Evolutionary conservation across 352 stramenopile species (phyloP), one percentile per base, ranked within the genome.

Genomic region (Globisporangium iwayamae): DNA sequence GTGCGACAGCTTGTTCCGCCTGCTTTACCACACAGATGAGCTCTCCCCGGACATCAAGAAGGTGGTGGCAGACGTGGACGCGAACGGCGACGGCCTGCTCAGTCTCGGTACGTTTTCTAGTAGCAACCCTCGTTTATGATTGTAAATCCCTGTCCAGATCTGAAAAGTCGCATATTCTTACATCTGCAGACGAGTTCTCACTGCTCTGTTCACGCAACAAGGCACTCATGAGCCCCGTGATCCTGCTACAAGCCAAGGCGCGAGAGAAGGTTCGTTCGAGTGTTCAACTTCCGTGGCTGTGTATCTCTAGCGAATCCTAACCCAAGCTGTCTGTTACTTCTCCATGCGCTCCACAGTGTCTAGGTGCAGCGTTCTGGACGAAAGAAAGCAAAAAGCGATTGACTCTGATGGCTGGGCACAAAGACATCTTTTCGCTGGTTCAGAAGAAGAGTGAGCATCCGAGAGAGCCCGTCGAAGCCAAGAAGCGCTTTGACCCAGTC

Each of bases 1-100:
- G 36, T 83, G 75, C 46, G 70, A 85, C 18, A 85, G 78, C 48
- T 64, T 87, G 6, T 81, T 83, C 50, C 76, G 76, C 10, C 62
- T 87, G 48, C 60, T 85, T 7, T 85, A 81, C 46, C 68, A 85
- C 59, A 82, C 70, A 8, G 68, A 75, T 16, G 73, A 73, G 14
- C 54, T 87, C 28, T 69, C 78, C 13, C 46, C 63, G 6, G 61
- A 70, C 25, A 64, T 83, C 10, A 75, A 75, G 20, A 45, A 70
- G 4, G 57, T 82, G 11, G 38, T 87, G 0, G 62, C 73, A 14
- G 67, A 72, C 1, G 69, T 83, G 36, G 75, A 76, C 59, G 39
- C 67, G 11, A 73, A 83, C 28, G 50, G 56, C 1, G 69, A 75
- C 36, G 69, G 68, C 1, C 50, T 74, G 7, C 68, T 85, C 32